A percentile compares a stretch with the other conserved stretches of the same genome.
phyloP scores from a whole-genome alignment of 331 rosid species.

The Rosa hybrid region DNA sequence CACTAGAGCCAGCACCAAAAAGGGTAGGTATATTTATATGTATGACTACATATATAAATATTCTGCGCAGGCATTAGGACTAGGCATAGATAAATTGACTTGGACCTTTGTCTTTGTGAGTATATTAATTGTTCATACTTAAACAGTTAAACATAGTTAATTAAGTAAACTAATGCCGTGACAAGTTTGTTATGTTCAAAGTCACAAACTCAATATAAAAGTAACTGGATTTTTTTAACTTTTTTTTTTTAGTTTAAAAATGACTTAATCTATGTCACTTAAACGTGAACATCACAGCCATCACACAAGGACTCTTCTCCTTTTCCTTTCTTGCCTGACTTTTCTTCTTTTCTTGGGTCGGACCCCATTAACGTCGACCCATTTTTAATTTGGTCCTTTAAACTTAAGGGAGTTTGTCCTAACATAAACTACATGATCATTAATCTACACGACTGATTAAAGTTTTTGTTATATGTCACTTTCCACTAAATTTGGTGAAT shows the following conservation, averaged over 20 bases:
- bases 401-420: background rate
- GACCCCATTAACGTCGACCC: background rate
- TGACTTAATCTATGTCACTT: background rate
- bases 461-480: conserved; percentile 2
- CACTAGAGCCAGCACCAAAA: conserved; percentile 67
- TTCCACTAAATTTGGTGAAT: conserved; percentile 11
- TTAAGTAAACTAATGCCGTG: background rate
- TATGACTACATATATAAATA: background rate
- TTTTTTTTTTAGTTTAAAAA: background rate
- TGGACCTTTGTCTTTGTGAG: background rate
- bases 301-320: background rate
- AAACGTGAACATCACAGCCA: conserved; percentile 6
- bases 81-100: conserved; percentile 5
- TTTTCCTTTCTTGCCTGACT: background rate
- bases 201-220: background rate
- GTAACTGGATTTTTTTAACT: background rate
- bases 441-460: background rate
- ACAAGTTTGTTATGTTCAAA: background rate
- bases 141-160: background rate
- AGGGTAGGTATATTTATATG: conserved; percentile 44
- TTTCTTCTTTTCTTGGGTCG: background rate
- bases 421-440: background rate
- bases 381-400: background rate
- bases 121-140: background rate
- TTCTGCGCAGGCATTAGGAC: background rate